Evolutionary conservation across 208 protist genomes (phyloP), one percentile per base, ranked within the genome.

Genomic region (Phytomonas sp.): DNA sequence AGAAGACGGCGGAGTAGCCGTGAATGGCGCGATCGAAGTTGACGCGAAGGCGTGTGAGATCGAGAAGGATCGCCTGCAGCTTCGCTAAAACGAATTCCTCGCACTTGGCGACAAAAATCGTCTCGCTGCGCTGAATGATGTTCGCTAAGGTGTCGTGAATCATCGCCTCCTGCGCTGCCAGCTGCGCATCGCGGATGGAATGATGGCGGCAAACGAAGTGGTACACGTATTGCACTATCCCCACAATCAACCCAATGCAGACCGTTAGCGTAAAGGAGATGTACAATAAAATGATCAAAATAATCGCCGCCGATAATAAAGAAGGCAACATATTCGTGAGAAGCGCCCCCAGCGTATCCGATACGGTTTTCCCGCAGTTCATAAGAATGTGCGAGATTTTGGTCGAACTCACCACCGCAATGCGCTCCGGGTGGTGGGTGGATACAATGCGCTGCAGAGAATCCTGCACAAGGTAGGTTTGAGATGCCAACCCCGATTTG

Each of bases 191-290:
- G 60, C 81, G 43, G 2, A 66, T 61, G 34, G 82, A 69, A 31
- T 87, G 67, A 1, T 72, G 62, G 15, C 71, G 69, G 8, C 73
- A 76, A n/a, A 80, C 56, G 8, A 79, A 40, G 67, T 82, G 79
- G 66, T 86, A 87, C 59, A 88, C 66, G 34, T 67, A 70, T 74
- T 89, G 81, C 34, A 89, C 79, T 15, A 60, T 23, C 23, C 78
- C 40, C 37, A 94, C 70, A 0, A 88, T 69, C 0, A 72, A 71
- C 8, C 74, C 67, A 46, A 90, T 87, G 20, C 71, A 78, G 1
- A 81, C 26, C 30, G 87, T 93, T 7, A 93, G 70, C n/a, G 43
- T 65, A 7, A 71, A 70, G 59, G 87, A 93, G 32, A 93, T 81
- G 68, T 82, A 78, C 7, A 89, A 70, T 64, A 93, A 80, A 3